Conservation (phyloP, 495 filamentous ascomycete species). For the Penicillium crystallinum region DNA sequence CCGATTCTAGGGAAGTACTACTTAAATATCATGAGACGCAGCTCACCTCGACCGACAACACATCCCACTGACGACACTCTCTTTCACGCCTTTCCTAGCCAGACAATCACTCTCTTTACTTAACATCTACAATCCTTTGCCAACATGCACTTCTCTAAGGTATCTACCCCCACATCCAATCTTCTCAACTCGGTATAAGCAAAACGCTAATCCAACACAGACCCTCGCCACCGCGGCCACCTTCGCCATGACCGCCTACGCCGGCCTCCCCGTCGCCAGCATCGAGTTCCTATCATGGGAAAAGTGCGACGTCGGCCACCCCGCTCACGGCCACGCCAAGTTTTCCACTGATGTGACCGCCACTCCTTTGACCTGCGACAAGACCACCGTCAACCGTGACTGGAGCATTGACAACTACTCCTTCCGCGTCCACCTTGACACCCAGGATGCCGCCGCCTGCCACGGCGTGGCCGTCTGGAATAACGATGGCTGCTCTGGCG, state of each 20-base stretch:
- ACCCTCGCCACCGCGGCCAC: constrained; percentile 17
- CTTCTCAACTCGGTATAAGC: background rate
- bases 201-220: constrained; percentile 5
- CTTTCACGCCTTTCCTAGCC: constrained; percentile 1
- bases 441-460: constrained; percentile 20
- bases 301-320: constrained; percentile 14
- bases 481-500: constrained; percentile 20
- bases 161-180: background rate
- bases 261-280: constrained; percentile 19
- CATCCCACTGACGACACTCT: background rate
- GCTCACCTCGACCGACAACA: background rate
- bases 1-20: background rate
- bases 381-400: constrained; percentile 20
- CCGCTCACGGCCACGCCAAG: constrained; percentile 14
- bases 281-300: constrained; percentile 25
- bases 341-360: constrained; percentile 7
- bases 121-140: background rate
- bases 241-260: constrained; percentile 16
- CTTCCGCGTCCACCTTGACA: constrained; percentile 18
- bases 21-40: constrained; percentile 12
- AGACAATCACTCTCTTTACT: background rate
- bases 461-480: constrained; percentile 20
- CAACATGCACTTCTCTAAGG: constrained; percentile 17
- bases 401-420: constrained; percentile 25
- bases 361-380: constrained; percentile 22